Conservation (phyloP, 179 eudicot genomes). For the Drosera spatulata region DNA sequence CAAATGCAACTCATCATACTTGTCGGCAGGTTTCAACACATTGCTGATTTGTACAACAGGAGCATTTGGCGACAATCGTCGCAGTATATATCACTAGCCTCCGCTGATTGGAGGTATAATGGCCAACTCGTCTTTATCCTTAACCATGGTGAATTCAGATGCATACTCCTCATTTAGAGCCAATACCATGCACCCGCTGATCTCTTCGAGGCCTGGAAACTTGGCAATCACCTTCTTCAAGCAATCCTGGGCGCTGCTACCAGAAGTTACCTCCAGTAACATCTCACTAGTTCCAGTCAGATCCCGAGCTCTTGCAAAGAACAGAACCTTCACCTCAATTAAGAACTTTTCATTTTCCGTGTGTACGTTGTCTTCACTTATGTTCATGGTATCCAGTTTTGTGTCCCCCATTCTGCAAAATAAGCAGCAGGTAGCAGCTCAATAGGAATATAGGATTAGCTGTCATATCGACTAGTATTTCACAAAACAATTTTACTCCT, state of each 20-base stretch:
- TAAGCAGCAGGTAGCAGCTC: neutral
- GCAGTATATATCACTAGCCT: constrained; percentile 26
- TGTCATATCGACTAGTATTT: no score
- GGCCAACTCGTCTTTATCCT: constrained; percentile 78
- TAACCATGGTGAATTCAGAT: constrained; percentile 42
- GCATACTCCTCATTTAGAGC: constrained; percentile 93
- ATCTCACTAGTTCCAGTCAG: constrained; percentile 61
- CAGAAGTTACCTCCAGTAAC: constrained; percentile 48
- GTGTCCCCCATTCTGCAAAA: neutral
- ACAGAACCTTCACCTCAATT: constrained; percentile 61
- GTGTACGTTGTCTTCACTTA: constrained; percentile 9
- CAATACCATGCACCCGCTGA: constrained; percentile 68
- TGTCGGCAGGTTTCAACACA: no score
- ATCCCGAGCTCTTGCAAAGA: constrained; percentile 96
- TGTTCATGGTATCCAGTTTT: constrained; percentile 5
- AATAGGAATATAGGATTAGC: no score
- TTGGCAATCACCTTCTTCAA: constrained; percentile 38
- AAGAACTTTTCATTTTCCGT: constrained; percentile 13
- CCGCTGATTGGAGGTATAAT: constrained; percentile 97
- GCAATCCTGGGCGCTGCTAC: constrained; percentile 73
- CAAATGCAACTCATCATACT: no score
- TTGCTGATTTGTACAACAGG: no score
- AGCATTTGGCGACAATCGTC: no score
- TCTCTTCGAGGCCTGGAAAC: constrained; percentile 68
- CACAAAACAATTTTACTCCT: no score